Evolutionary conservation across 768 basidiomycete genomes (phyloP), one percentile per base, ranked within the genome.

Genomic region (Multifurca ochricompacta): DNA sequence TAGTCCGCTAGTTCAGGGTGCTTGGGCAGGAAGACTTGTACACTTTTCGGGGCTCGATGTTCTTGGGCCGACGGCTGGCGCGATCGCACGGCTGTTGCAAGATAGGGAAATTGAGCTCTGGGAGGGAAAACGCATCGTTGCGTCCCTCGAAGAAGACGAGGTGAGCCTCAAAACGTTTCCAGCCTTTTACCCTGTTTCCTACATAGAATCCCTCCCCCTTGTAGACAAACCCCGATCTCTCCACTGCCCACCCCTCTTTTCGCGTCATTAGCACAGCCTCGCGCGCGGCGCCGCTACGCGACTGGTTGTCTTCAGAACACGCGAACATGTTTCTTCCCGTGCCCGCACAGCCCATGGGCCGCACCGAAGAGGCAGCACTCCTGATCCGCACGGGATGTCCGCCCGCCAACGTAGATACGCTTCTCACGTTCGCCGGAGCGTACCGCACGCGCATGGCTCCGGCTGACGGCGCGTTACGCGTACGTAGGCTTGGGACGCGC

Each of bases 281-380:
- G 35, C 82, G 80, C 62, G 82, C 81, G 1, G 65, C 78, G 1
- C 76, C 78, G n/a, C 68, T 83, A n/a, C 79, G 79, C 61, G 82
- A 84, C 62, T 85, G 82, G 83, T 73, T 85, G 25, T 71, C 75
- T 1, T 77, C 79, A 54, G 82, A 85, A 62, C 79, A 83, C 62
- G 77, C 79, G 23, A 84, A 83, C 61, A 83, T 83, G 81, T 83
- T 85, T 72, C 79, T 83, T 65, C 66, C 81, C 9, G 64, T 85
- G 13, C 75, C 79, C 7, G 73, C 77, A 39, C 78, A 79, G 60
- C 81, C 82, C 1, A 85, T 85, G 82, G 70, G 72, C 27, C 59
- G 53, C 13, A 59, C 64, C 0, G 82, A 85, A 64, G 82, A 85
- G 66, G 58, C 63, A 0, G 56, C 63, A 2, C 65, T 83, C 13